phyloP scores from a whole-genome alignment of 176 grass and related monocot genomes.

The Lolium rigidum region DNA sequence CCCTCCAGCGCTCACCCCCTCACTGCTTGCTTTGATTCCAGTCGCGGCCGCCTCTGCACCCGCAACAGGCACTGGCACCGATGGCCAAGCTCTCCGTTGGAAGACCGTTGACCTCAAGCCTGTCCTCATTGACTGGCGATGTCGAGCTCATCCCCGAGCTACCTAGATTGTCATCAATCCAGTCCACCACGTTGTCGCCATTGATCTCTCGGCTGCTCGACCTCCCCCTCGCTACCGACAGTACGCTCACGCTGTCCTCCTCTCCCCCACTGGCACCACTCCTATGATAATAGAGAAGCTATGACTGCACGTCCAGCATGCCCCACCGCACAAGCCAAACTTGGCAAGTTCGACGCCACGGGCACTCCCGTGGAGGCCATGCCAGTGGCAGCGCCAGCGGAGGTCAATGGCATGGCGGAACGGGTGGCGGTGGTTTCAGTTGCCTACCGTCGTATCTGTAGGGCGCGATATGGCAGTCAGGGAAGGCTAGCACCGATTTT shows the following conservation, averaged over 20 bases:
- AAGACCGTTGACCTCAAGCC: too few species aligned
- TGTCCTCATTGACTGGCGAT: too few species aligned
- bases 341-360: constrained; percentile 77
- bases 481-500: constrained; percentile 72
- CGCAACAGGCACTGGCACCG: too few species aligned
- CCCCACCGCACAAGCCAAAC: constrained; percentile 56
- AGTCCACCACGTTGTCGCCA: too few species aligned
- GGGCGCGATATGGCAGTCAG: constrained; percentile 75
- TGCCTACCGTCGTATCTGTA: constrained; percentile 75
- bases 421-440: constrained; percentile 22
- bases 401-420: neutral
- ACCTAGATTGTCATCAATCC: too few species aligned
- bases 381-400: neutral
- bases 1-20: too few species aligned
- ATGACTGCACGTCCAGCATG: constrained; percentile 17
- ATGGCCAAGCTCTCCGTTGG: too few species aligned
- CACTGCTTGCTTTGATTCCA: too few species aligned
- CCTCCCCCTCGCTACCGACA: constrained; percentile 44
- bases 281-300: neutral
- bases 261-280: neutral
- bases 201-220: too few species aligned
- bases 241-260: constrained; percentile 13
- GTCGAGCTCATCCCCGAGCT: too few species aligned
- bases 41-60: too few species aligned
- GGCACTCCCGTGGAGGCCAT: constrained; percentile 44